Percentiles rank a stretch among this genome's conserved stretches.
These are phyloP conservation scores for Galeopsis tetrahit DNA, from an alignment of 257 asterid genomes.

Conservation along the genomic window DNA sequence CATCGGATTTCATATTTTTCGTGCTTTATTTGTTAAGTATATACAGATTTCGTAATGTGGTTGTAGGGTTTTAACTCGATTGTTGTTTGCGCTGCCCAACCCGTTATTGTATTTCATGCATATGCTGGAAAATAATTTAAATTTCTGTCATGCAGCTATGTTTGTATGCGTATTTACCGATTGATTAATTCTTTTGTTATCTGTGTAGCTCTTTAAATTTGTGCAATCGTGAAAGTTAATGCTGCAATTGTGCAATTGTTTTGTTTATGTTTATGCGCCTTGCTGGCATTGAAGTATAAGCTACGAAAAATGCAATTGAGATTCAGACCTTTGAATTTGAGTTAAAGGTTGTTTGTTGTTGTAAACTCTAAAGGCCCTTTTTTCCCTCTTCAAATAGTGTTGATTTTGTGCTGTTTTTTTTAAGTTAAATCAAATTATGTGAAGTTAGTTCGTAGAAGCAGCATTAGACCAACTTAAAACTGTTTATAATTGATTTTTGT, in stretches of 20 bases:
- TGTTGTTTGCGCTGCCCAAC: slow-evolving; percentile 7
- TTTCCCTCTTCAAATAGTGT: neutral
- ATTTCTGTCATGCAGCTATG: neutral
- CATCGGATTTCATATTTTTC: neutral
- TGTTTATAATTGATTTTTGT: neutral
- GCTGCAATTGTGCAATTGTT: neutral
- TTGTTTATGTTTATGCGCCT: slow-evolving; percentile 19
- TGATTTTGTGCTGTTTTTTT: neutral
- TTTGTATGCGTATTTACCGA: neutral
- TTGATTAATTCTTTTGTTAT: slow-evolving; percentile 2
- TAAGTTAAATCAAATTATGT: neutral
- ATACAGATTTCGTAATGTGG: slow-evolving; percentile 15
- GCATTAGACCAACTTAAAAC: neutral
- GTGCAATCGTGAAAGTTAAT: neutral
- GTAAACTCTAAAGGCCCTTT: neutral
- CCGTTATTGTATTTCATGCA: neutral
- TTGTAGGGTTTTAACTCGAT: slow-evolving; percentile 18
- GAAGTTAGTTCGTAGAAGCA: neutral
- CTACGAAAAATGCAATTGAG: neutral
- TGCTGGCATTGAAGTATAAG: neutral
- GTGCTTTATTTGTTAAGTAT: neutral
- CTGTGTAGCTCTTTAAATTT: slow-evolving; percentile 23
- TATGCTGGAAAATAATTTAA: neutral
- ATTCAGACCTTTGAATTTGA: slow-evolving; percentile 3
- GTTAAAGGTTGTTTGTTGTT: neutral